Percentiles rank a stretch among this genome's conserved stretches.
phyloP scores from a whole-genome alignment of 2,329 filamentous ascomycete genomes.

The Aspergillus vadensis region DNA sequence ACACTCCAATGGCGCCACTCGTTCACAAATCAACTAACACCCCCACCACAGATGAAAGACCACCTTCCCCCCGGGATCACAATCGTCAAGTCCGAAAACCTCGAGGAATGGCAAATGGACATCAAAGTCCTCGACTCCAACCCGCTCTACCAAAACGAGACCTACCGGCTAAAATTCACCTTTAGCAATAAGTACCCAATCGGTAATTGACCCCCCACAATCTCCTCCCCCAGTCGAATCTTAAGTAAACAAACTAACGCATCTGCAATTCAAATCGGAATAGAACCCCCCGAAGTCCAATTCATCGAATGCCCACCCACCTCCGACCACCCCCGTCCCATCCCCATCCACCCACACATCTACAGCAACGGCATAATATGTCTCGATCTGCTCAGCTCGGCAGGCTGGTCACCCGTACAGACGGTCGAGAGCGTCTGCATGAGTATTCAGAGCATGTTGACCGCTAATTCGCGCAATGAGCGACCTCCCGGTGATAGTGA shows the following conservation, averaged over 20 bases:
- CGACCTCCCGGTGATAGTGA: slow-evolving; percentile 86
- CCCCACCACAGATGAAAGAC: slow-evolving; percentile 54
- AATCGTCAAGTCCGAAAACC: slow-evolving; percentile 77
- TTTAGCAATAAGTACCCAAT: slow-evolving; percentile 89
- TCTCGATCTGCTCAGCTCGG: slow-evolving; percentile 81
- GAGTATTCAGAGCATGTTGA: slow-evolving; percentile 97
- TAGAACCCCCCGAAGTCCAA: slow-evolving; percentile 92
- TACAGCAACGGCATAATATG: slow-evolving; percentile 99
- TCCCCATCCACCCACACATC: slow-evolving; percentile 95
- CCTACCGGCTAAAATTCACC: slow-evolving; percentile 81
- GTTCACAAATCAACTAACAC: no score
- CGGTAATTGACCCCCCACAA: slow-evolving; percentile 56
- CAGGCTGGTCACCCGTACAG: slow-evolving; percentile 95
- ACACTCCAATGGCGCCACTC: background rate
- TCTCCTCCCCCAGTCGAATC: background rate
- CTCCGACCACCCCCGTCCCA: slow-evolving; percentile 53
- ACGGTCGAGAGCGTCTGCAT: slow-evolving; percentile 97
- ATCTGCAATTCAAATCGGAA: background rate
- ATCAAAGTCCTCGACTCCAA: slow-evolving; percentile 88
- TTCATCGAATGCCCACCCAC: slow-evolving; percentile 65
- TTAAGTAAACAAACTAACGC: slow-evolving; percentile 16
- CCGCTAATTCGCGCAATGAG: slow-evolving; percentile 89
- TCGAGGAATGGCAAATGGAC: slow-evolving; percentile 90
- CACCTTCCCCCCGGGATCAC: slow-evolving; percentile 69
- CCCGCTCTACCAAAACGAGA: slow-evolving; percentile 78